Evolutionary conservation across 306 rosid genomes (phyloP), one percentile per base, ranked within the genome.

Genomic region (Fragaria iinumae): DNA sequence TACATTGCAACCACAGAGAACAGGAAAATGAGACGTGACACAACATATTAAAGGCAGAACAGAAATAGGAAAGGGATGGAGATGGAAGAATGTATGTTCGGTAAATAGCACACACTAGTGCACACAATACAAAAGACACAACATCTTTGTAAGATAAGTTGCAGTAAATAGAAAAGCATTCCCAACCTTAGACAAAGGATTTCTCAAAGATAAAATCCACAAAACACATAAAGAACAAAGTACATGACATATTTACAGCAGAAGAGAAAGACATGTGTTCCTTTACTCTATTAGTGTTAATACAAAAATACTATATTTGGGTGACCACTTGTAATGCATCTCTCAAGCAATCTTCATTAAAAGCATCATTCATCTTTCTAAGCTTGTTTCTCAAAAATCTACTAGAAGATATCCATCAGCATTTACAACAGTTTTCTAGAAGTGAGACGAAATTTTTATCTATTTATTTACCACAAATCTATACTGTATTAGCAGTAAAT

Each of bases 401-500:
- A 17, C 29, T 67, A 64, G 20, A 53, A 20, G 11, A 50, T 17
- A 50, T 1, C 56, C 56, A 50, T 50, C n/a, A 50, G 56, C 21
- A 16, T 16, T 50, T 5, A 50, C n/a, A 50, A 21, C n/a, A 63
- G 27, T 36, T n/a, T 50, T 36, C 44, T 32, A 18, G 25, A 23
- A 84, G 62, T 57, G 56, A 63, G 34, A 53, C 49, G 66, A 11
- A 73, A 48, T 38, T 50, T 53, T 53, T 20, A 41, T 41, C 9
- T 52, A 65, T 5, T 21, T 23, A 63, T 34, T 23, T 11, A 48
- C 79, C 77, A 32, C 43, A 67, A 36, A 65, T 55, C 70, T 8
- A 72, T 48, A 48, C 71, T 49, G 29, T 23, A 67, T 39, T 7
- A 53, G 48, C 17, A 71, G 39, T 75, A 77, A 76, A 86, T 63